Evolutionary conservation across 805 yeast species (phyloP), one percentile per base, ranked within the genome.

Genomic region (Diddensiella transvaalensis): DNA sequence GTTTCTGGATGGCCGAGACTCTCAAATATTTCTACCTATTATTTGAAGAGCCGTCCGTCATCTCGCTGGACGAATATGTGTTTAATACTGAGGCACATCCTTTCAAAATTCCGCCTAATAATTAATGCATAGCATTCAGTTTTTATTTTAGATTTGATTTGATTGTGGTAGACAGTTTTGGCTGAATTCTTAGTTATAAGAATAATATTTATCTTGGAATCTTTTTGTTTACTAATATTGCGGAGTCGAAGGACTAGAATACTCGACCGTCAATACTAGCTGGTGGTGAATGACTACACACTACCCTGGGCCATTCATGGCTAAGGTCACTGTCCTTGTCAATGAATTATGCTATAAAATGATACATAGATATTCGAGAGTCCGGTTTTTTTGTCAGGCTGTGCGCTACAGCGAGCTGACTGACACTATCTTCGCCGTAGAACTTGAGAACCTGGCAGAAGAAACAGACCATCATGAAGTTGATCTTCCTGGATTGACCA

Each of bases 1-100:
- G 93, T 22, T 88, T 88, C 72, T 90, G 96, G 96, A 73, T 87
- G 56, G 93, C 96, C 1, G 96, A 90, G 65, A 90, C 97, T 2
- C 75, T 90, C 63, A 90, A 90, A 66, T 90, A 89, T 66, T 71
- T 88, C 35, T 87, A 87, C 60, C 68, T 87, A 49, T 69, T 88
- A 54, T 88, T 88, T 66, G 76, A 73, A 29, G 70, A 68, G 5
- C 62, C 71, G 11, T 59, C 65, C 5, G 62, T 68, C 13, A 66
- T 72, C 60, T 70, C 75, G 38, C 61, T 78, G 49, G 81, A 78
- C 55, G 78, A 79, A 33, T 78, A 71, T 61, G 77, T 82, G 0
- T 73, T 75, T 54, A 81, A 82, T 45, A 75, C 83, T 1, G 82
- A 80, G 52, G 87, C 85, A 0, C 87, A 82, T 61, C 79, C 85